Base-by-base conservation (phyloP, 371 early-diverging fungal genomes). In the Haplosporangium sp. region DNA sequence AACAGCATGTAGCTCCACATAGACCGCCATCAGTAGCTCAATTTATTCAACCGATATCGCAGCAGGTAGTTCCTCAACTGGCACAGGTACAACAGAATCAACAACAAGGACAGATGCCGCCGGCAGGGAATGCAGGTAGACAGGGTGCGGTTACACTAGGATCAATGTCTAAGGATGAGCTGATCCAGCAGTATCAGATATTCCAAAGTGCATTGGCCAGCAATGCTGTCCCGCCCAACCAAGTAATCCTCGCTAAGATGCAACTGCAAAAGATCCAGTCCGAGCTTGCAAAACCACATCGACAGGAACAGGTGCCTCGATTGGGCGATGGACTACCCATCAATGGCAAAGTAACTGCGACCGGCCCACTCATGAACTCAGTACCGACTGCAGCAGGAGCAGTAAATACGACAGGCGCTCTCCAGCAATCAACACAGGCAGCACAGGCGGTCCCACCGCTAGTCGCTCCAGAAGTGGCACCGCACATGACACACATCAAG, bases 261-360 rank as follows among this genome's bases (percentile, higher is more conserved):
- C 74, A 74, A 16, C 46, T 74, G 10, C 74, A 74, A 20, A 59
- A 60, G 55, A 54, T 74, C 8, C 74, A 68, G 18, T 46, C 21
- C 9, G 74, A 67, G 42, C 53, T 74, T 45, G 43, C 65, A 5
- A 74, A 64, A 21, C 69, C 74, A 11, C 60, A 68, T 40, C 59
- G 69, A 11, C 74, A 74, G 47, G 67, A 62, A 18, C 61, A 66
- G 43, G 18, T 36, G n/a, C 53, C 59, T 23, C 51, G 56, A 14
- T 50, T 58, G 13, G 55, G 56, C 20, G 52, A 10, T 23, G 51
- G 50, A 0, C 51, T 50, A 12, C 21, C 50, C 14, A 8, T 16
- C 5, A 43, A 51, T 55, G 55, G 18, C 6, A 43, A 6, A 21
- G 0, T 45, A 13, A 41, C 11, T 23, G 18, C 48, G 38, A 41